These are phyloP conservation scores for Immersiella caudata DNA, from an alignment of 495 filamentous ascomycete genomes.

Conservation along the genomic window DNA sequence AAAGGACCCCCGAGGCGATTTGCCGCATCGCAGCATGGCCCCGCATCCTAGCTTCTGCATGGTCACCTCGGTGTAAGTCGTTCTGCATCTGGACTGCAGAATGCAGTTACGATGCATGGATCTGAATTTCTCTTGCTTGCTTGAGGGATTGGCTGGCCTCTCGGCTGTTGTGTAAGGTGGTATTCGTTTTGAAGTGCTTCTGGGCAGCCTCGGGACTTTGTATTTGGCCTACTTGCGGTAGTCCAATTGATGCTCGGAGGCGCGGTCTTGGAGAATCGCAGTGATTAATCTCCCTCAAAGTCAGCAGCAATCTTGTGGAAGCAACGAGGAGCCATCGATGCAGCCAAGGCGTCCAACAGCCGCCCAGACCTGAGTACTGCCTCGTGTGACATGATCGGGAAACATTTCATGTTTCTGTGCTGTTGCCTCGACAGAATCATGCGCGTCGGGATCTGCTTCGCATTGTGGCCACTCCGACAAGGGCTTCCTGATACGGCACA, in stretches of 20 bases:
- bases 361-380: not conserved
- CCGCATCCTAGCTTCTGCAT: conserved; percentile 5
- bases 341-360: not conserved
- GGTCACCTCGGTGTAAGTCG: conserved; percentile 6
- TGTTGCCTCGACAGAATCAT: not conserved
- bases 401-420: not conserved
- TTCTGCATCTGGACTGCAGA: not conserved
- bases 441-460: not conserved
- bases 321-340: not conserved
- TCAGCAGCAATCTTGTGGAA: not conserved
- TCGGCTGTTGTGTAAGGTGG: conserved; percentile 12
- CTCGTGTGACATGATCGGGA: not conserved
- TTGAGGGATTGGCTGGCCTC: too few relatives aligned
- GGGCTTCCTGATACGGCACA: not conserved
- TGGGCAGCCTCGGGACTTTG: not conserved
- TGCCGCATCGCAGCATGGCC: not conserved
- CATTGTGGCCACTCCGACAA: not conserved
- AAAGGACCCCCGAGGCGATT: not conserved
- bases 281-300: not conserved
- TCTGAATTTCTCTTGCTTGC: not conserved
- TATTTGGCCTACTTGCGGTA: not conserved
- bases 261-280: not conserved
- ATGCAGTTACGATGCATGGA: conserved; percentile 1
- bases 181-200: not conserved
- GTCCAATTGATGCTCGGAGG: not conserved